A percentile compares a stretch with the other conserved stretches of the same genome.
These are phyloP conservation scores for Didymella exigua DNA, from an alignment of 2,329 filamentous ascomycete species.

Conservation along the genomic window DNA sequence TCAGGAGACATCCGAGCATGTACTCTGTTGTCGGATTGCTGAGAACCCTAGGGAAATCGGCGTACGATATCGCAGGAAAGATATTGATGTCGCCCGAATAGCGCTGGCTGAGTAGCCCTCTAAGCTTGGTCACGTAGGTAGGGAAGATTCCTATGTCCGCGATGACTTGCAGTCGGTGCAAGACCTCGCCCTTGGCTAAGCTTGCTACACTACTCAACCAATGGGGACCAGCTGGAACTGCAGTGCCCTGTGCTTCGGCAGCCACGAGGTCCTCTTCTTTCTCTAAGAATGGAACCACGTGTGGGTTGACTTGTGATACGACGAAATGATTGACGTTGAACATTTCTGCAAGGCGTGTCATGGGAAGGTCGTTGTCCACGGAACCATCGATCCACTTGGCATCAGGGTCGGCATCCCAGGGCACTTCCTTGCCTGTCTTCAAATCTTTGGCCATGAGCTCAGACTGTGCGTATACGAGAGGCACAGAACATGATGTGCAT, in stretches of 20 bases:
- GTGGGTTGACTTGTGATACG: conserved; percentile 94
- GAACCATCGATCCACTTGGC: conserved; percentile 88
- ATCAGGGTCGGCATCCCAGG: conserved; percentile 86
- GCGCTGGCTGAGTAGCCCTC: conserved; percentile 83
- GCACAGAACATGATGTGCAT: conserved; percentile 92
- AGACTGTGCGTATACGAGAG: conserved; percentile 80
- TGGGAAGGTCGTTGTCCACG: conserved; percentile 91
- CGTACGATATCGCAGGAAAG: conserved; percentile 75
- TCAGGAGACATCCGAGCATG: conserved; percentile 77
- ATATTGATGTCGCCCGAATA: conserved; percentile 97
- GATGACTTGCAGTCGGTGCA: conserved; percentile 81
- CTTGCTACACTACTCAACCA: conserved; percentile 72
- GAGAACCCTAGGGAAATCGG: conserved; percentile 76
- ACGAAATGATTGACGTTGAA: conserved; percentile 99
- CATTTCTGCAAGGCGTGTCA: conserved; percentile 88
- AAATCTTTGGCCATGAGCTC: conserved; percentile 85
- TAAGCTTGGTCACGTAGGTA: conserved; percentile 76
- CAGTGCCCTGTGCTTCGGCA: conserved; percentile 39
- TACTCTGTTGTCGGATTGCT: conserved; percentile 86
- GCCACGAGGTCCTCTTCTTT: conserved; percentile 68
- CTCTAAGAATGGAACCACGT: conserved; percentile 83
- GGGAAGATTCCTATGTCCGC: conserved; percentile 81
- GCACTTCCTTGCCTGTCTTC: conserved; percentile 73
- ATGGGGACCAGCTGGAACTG: conserved; percentile 53
- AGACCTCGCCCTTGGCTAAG: conserved; percentile 76